A percentile compares a stretch with the other conserved stretches of the same genome.
Conservation (phyloP, 768 basidiomycete genomes). For the Macrolepiota fuliginosa region DNA sequence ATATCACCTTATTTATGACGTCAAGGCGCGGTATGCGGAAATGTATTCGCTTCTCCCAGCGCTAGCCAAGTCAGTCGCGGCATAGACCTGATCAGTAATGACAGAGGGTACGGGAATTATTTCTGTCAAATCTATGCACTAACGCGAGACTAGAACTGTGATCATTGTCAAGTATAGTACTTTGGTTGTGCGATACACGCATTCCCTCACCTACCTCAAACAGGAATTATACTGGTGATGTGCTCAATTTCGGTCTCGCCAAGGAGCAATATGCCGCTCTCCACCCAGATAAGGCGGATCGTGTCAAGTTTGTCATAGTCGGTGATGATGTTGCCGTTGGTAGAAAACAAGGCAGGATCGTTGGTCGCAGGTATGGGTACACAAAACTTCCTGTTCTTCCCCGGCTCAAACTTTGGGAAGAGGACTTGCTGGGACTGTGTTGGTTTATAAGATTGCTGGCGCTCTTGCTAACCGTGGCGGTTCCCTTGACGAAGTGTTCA, state of each 20-base stretch:
- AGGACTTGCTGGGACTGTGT: conserved; percentile 76
- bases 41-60: conserved; percentile 88
- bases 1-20: not conserved
- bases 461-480: conserved; percentile 72
- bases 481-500: conserved; percentile 65
- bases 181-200: not conserved
- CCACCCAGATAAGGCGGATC: conserved; percentile 64
- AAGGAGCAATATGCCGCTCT: conserved; percentile 78
- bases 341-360: conserved; percentile 74
- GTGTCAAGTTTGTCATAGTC: conserved; percentile 76
- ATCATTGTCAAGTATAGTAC: conserved; percentile 75
- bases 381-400: not conserved
- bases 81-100: conserved; percentile 72
- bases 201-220: not conserved
- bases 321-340: conserved; percentile 92
- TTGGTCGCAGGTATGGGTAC: conserved; percentile 68
- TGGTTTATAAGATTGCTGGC: conserved; percentile 91
- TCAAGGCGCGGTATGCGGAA: conserved; percentile 78
- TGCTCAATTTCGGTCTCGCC: conserved; percentile 89
- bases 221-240: conserved; percentile 89
- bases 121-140: not conserved
- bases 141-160: conserved; percentile 49
- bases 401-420: conserved; percentile 31
- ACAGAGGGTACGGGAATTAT: conserved; percentile 54
- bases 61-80: conserved; percentile 79